Evolutionary conservation across 257 asterid species (phyloP).

Genomic region (Lantana camara): DNA sequence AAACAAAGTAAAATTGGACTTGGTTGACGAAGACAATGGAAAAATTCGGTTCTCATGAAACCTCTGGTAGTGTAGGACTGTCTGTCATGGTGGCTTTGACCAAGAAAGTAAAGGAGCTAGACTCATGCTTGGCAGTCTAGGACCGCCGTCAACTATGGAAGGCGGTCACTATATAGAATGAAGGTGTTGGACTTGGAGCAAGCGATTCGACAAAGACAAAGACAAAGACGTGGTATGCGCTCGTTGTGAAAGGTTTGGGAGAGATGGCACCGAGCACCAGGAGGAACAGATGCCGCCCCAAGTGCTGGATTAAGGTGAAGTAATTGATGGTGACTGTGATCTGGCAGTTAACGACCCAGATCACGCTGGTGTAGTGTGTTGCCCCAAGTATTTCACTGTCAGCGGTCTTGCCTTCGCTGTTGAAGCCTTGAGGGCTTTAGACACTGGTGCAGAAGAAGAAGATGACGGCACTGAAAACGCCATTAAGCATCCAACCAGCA

Average conservation of each 20-base stretch:
- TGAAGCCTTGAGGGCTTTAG: constrained; percentile 63
- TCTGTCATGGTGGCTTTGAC: no score
- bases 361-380: constrained; percentile 78
- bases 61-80: no score
- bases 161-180: constrained; percentile 55
- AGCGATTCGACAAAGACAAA: constrained; percentile 80
- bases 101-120: no score
- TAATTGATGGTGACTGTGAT: constrained; percentile 85
- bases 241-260: constrained; percentile 40
- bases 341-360: constrained; percentile 94
- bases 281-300: constrained; percentile 82
- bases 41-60: no score
- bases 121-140: no score
- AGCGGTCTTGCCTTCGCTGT: constrained; percentile 61
- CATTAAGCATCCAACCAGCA: constrained; percentile 93
- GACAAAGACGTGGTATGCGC: constrained; percentile 69
- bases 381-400: constrained; percentile 68
- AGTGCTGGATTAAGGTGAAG: constrained; percentile 83
- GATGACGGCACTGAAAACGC: constrained; percentile 62
- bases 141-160: no score
- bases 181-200: constrained; percentile 70
- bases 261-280: constrained; percentile 67
- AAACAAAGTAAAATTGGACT: no score
- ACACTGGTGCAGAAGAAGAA: constrained; percentile 71
- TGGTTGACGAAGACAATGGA: no score